Percentiles rank a stretch among this genome's conserved stretches.
phyloP scores from a whole-genome alignment of 176 grass and related monocot species.

The Paspalum vaginatum region DNA sequence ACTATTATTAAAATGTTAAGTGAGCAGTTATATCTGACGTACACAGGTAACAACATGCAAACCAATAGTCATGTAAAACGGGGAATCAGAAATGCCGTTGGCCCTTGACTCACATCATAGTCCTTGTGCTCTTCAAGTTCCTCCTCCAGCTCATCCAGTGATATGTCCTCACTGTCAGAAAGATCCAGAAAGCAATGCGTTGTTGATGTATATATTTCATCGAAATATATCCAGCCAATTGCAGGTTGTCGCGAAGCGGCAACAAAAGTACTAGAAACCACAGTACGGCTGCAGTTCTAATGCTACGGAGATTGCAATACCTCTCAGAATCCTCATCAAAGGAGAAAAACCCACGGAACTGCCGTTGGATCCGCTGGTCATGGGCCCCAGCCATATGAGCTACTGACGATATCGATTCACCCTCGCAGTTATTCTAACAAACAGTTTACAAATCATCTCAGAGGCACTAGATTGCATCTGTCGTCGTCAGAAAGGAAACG shows the following conservation, averaged over 20 bases:
- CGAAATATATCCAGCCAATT: background rate
- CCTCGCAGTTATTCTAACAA: background rate
- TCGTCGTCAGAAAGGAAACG: background rate
- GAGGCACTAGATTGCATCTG: background rate
- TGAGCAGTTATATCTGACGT: no score
- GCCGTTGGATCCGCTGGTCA: background rate
- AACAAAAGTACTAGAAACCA: background rate
- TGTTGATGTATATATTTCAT: background rate
- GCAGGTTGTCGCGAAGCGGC: no score
- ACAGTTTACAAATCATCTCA: background rate
- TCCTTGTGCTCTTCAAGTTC: constrained; percentile 70
- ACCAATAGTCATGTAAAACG: constrained; percentile 16
- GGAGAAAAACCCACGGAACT: constrained; percentile 30
- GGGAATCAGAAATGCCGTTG: background rate
- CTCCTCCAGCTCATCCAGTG: constrained; percentile 60
- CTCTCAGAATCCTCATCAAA: constrained; percentile 52
- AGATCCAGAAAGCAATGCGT: constrained; percentile 16
- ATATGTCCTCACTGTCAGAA: constrained; percentile 65
- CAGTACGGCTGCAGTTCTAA: background rate
- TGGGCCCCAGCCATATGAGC: constrained; percentile 16
- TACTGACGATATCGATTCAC: background rate
- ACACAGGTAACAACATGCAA: background rate
- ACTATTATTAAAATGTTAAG: no score
- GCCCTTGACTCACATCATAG: constrained; percentile 62
- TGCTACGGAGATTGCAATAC: constrained; percentile 18